phyloP scores from a whole-genome alignment of 176 grass and related monocot genomes.

The Pharus latifolius region DNA sequence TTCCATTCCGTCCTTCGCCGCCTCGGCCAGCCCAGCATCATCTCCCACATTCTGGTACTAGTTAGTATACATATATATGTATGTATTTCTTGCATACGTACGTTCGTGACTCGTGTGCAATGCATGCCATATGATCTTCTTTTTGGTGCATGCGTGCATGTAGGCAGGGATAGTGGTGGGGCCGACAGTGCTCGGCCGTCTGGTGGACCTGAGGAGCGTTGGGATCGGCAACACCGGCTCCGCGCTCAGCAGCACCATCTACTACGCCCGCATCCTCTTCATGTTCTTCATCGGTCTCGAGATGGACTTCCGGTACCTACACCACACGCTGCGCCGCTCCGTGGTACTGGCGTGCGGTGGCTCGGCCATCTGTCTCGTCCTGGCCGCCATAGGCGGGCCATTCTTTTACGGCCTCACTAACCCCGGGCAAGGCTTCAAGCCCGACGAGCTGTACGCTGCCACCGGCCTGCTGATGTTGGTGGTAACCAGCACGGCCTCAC shows the following conservation, averaged over 20 bases:
- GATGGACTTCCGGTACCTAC: conserved; percentile 53
- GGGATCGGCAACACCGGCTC: conserved; percentile 6
- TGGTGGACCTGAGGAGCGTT: background rate
- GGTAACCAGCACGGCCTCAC: conserved; percentile 47
- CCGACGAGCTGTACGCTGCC: conserved; percentile 18
- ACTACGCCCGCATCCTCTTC: conserved; percentile 40
- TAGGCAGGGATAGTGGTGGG: conserved; percentile 50
- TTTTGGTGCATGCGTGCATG: background rate
- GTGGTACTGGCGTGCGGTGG: conserved; percentile 11
- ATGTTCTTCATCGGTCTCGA: conserved; percentile 67
- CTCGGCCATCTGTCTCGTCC: conserved; percentile 9
- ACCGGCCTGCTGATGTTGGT: conserved; percentile 18
- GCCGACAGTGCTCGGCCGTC: conserved; percentile 23
- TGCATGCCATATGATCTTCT: background rate
- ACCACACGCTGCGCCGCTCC: conserved; percentile 32
- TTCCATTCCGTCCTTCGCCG: conserved; percentile 39
- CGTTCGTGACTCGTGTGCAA: background rate
- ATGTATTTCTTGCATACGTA: too few relatives aligned
- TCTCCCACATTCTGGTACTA: conserved; percentile 61
- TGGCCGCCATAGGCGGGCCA: background rate
- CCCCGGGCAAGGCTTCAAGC: background rate
- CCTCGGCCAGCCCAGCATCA: conserved; percentile 54
- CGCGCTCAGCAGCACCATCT: conserved; percentile 12
- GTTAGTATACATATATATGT: too few relatives aligned
- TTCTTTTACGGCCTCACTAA: conserved; percentile 25